Percentiles rank a stretch among this genome's conserved stretches.
Conservation (phyloP, 495 filamentous ascomycete species). For the Symbiotaphrina buchneri region DNA sequence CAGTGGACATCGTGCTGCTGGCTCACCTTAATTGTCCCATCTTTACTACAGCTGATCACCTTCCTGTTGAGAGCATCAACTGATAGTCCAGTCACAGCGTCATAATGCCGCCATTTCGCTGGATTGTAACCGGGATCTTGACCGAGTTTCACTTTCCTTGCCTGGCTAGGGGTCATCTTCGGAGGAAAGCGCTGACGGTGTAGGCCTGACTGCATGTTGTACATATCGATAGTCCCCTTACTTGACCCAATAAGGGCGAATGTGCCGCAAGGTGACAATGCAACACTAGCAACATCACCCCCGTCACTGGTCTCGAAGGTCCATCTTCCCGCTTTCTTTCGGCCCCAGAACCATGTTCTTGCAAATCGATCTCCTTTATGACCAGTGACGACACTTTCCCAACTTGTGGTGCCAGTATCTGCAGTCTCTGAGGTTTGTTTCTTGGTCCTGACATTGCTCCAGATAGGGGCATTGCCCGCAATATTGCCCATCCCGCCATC, state of each 20-base stretch:
- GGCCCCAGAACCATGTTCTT: conserved; percentile 94
- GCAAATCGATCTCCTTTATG: conserved; percentile 69
- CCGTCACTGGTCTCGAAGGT: conserved; percentile 72
- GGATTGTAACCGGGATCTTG: conserved; percentile 11
- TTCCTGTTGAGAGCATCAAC: conserved; percentile 67
- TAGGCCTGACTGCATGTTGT: conserved; percentile 82
- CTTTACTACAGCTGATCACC: conserved; percentile 64
- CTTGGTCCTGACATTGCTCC: conserved; percentile 49
- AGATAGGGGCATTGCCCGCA: conserved; percentile 43
- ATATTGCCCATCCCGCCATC: conserved; percentile 71
- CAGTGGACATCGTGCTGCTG: conserved; percentile 2
- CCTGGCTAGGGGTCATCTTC: conserved; percentile 36
- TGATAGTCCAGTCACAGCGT: conserved; percentile 62
- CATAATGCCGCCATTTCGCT: conserved; percentile 43
- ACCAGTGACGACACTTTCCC: conserved; percentile 94
- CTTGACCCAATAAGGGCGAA: conserved; percentile 83
- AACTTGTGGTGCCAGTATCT: conserved; percentile 54
- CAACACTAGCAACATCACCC: conserved; percentile 61
- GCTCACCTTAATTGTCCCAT: conserved; percentile 63
- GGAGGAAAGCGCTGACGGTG: conserved; percentile 73
- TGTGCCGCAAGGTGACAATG: conserved; percentile 75
- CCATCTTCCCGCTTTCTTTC: conserved; percentile 83
- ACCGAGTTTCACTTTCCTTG: conserved; percentile 16
- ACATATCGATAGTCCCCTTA: conserved; percentile 70
- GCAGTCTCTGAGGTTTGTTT: conserved; percentile 26